Conservation (phyloP, 768 basidiomycete species). For the Gloeopeniophorella convolvens region DNA sequence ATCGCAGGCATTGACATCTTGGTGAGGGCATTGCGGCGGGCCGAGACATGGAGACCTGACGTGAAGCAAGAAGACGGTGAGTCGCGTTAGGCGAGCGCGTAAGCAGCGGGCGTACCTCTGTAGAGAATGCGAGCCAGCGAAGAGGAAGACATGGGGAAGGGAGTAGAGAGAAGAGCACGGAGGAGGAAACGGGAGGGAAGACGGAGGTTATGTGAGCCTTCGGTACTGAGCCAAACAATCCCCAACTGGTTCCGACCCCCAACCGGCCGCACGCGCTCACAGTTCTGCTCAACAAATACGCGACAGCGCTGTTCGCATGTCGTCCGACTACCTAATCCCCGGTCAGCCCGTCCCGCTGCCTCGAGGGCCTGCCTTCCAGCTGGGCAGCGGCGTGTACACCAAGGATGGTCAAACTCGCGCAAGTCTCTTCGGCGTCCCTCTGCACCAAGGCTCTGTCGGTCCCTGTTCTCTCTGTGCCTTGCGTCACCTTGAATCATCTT, state of each 20-base stretch:
- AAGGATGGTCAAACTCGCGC: conserved; percentile 61
- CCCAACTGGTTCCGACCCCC: conserved; percentile 14
- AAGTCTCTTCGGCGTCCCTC: conserved; percentile 61
- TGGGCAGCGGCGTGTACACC: conserved; percentile 62
- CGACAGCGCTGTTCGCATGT: too few relatives aligned
- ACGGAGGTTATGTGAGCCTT: conserved; percentile 24
- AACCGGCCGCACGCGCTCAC: not conserved
- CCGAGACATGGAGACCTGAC: conserved; percentile 78
- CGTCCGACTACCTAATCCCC: conserved; percentile 47
- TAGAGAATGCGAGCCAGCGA: conserved; percentile 57
- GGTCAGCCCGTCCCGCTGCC: conserved; percentile 69
- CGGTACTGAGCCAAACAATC: conserved; percentile 19
- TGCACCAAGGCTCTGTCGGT: conserved; percentile 62
- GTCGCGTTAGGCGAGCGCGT: conserved; percentile 52
- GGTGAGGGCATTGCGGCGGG: conserved; percentile 68
- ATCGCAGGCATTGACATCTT: conserved; percentile 97
- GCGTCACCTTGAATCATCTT: conserved; percentile 21
- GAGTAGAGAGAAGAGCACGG: conserved; percentile 14
- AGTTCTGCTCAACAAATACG: too few relatives aligned
- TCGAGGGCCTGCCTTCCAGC: conserved; percentile 45
- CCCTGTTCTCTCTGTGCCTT: conserved; percentile 25
- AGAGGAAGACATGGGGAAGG: conserved; percentile 45
- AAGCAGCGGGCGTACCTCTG: conserved; percentile 62
- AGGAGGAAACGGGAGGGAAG: conserved; percentile 10
- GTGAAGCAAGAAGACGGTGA: conserved; percentile 1